Conservation (phyloP, 108 stramenopile genomes). For the Skeletonema tropicum region DNA sequence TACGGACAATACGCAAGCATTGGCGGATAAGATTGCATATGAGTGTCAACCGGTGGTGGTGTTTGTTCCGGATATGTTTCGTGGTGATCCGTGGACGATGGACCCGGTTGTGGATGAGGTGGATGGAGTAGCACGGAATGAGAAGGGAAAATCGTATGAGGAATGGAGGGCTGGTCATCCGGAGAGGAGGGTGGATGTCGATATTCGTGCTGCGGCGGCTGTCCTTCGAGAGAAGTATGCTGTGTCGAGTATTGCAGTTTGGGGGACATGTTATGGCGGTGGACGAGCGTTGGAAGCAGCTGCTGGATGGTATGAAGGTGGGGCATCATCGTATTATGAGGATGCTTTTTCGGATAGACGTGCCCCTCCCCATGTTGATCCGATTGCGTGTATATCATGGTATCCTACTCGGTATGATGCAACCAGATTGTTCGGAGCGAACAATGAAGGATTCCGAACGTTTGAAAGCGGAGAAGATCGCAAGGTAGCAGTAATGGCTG, state of each 20-base stretch:
- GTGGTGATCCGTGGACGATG: conserved; percentile 72
- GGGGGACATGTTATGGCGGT: conserved; percentile 88
- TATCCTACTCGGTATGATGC: conserved; percentile 86
- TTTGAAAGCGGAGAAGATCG: conserved; percentile 48
- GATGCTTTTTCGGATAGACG: conserved; percentile 69
- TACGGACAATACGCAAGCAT: conserved; percentile 66
- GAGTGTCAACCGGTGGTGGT: conserved; percentile 91
- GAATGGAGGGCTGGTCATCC: conserved; percentile 76
- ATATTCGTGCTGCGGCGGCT: conserved; percentile 85
- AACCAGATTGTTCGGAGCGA: conserved; percentile 59
- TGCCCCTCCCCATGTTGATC: conserved; percentile 67
- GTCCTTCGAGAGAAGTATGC: conserved; percentile 76
- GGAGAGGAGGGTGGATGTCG: conserved; percentile 76
- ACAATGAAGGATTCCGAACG: conserved; percentile 47
- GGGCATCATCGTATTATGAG: conserved; percentile 38
- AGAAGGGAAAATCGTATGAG: conserved; percentile 70
- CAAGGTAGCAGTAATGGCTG: conserved; percentile 75
- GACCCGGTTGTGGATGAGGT: conserved; percentile 26
- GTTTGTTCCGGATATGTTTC: conserved; percentile 85
- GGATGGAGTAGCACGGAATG: conserved; percentile 34
- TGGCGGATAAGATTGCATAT: conserved; percentile 91
- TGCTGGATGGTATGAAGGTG: conserved; percentile 65
- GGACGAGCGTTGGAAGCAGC: conserved; percentile 85
- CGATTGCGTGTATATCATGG: conserved; percentile 80
- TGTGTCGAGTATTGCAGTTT: conserved; percentile 75